These are phyloP conservation scores for Colletotrichum scovillei DNA, from an alignment of 2,329 filamentous ascomycete genomes.

Conservation along the genomic window DNA sequence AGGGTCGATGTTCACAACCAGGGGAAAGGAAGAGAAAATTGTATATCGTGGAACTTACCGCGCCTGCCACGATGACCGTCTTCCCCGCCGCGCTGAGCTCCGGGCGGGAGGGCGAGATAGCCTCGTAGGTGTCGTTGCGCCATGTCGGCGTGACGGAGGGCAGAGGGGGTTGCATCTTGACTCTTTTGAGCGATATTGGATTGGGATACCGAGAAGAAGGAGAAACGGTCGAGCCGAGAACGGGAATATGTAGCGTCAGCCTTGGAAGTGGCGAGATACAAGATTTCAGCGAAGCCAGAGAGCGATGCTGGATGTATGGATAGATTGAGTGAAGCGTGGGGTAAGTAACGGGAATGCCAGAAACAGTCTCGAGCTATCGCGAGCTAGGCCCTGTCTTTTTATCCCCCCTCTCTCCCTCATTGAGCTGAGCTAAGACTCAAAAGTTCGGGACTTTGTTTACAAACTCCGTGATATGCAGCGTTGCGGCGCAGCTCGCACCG, in stretches of 20 bases:
- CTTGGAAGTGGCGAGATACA: slow-evolving; percentile 2
- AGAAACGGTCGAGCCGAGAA: not conserved
- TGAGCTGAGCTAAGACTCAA: not conserved
- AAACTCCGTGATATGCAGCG: not conserved
- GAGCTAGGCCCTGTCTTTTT: slow-evolving; percentile 14
- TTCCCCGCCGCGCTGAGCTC: slow-evolving; percentile 53
- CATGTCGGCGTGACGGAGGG: slow-evolving; percentile 36
- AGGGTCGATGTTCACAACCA: not conserved
- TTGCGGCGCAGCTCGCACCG: not conserved
- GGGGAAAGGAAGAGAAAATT: not conserved
- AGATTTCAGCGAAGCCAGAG: not conserved
- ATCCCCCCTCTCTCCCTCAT: not conserved
- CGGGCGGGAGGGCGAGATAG: slow-evolving; percentile 49
- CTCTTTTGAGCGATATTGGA: not conserved
- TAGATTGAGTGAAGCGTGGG: not conserved
- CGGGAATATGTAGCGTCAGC: not conserved
- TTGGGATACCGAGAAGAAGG: not conserved
- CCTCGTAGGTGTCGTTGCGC: slow-evolving; percentile 50
- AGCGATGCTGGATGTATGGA: not conserved
- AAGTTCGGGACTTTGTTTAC: not conserved
- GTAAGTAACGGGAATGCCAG: not conserved
- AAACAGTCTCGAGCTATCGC: not conserved
- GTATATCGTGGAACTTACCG: slow-evolving; percentile 54
- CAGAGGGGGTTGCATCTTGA: slow-evolving; percentile 32
- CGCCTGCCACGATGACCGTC: slow-evolving; percentile 73